Evolutionary conservation across 495 filamentous ascomycete genomes (phyloP).

Genomic region (Neurospora sp.): DNA sequence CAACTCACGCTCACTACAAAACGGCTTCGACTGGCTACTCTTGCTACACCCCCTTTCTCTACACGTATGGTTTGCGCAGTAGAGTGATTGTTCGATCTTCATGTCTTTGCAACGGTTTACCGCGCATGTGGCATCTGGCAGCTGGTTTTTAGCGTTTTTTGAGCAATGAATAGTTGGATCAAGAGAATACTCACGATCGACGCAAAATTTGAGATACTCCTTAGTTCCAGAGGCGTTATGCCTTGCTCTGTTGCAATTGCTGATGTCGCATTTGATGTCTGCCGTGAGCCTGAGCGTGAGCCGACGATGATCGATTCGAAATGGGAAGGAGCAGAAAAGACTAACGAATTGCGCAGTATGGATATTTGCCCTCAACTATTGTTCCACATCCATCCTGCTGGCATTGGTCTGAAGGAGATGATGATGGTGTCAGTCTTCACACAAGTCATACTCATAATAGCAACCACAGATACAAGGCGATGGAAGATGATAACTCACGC

Average conservation of each 20-base stretch:
- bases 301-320: too few species aligned
- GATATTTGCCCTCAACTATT: slow-evolving; percentile 8
- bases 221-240: slow-evolving; percentile 5
- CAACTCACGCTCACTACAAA: slow-evolving; percentile 24
- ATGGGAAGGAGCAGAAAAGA: too few species aligned
- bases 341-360: slow-evolving; percentile 18
- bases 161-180: too few species aligned
- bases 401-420: slow-evolving; percentile 10
- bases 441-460: too few species aligned
- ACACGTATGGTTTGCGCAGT: slow-evolving; percentile 23
- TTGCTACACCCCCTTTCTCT: slow-evolving; percentile 15
- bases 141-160: background rate
- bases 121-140: slow-evolving; percentile 17
- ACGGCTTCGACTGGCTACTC: slow-evolving; percentile 6
- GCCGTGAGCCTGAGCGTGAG: too few species aligned
- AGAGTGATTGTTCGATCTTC: slow-evolving; percentile 9
- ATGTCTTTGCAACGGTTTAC: slow-evolving; percentile 7
- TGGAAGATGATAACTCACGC: slow-evolving; percentile 1
- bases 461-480: too few species aligned
- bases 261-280: slow-evolving; percentile 16
- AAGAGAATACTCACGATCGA: slow-evolving; percentile 15
- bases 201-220: slow-evolving; percentile 20
- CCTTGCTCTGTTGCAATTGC: slow-evolving; percentile 7
- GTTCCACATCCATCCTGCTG: slow-evolving; percentile 11
- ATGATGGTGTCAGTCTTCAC: background rate